phyloP scores from a whole-genome alignment of 1,284 basidiomycete genomes.

The Trichosporon sp. region DNA sequence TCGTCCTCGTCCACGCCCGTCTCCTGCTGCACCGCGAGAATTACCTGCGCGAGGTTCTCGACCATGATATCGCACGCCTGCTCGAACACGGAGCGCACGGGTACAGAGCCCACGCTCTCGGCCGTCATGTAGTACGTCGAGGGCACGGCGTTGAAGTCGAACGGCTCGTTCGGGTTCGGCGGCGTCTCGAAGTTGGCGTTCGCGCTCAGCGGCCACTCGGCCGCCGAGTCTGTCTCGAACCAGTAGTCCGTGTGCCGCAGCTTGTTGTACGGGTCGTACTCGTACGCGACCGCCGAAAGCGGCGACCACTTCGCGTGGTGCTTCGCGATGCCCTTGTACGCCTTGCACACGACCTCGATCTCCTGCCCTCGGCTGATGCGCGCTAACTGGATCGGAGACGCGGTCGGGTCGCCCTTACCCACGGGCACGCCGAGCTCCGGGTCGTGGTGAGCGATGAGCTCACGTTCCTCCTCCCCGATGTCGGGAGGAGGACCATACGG shows the following conservation, averaged over 20 bases:
- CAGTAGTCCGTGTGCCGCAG: conserved; percentile 93
- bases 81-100: conserved; percentile 80
- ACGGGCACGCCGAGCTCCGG: conserved; percentile 79
- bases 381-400: conserved; percentile 73
- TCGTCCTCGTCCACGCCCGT: conserved; percentile 40
- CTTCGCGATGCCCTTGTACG: conserved; percentile 96
- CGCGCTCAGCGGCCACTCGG: conserved; percentile 75
- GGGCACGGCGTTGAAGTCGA: conserved; percentile 82
- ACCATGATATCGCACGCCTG: conserved; percentile 76
- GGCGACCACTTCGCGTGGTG: conserved; percentile 99
- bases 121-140: conserved; percentile 86
- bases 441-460: conserved; percentile 57
- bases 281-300: conserved; percentile 88
- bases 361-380: conserved; percentile 95
- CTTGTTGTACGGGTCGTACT: conserved; percentile 98
- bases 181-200: conserved; percentile 79
- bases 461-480: conserved; percentile 37
- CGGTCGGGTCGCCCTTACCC: conserved; percentile 67
- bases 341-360: conserved; percentile 77
- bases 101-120: conserved; percentile 82
- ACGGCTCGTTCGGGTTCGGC: conserved; percentile 69
- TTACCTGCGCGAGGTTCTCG: conserved; percentile 73
- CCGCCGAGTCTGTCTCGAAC: conserved; percentile 70
- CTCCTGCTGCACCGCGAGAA: conserved; percentile 53
- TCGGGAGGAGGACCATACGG: conserved; percentile 41